Evolutionary conservation across 2,329 filamentous ascomycete genomes (phyloP), one percentile per base, ranked within the genome.

Genomic region (Ascochyta koolunga): DNA sequence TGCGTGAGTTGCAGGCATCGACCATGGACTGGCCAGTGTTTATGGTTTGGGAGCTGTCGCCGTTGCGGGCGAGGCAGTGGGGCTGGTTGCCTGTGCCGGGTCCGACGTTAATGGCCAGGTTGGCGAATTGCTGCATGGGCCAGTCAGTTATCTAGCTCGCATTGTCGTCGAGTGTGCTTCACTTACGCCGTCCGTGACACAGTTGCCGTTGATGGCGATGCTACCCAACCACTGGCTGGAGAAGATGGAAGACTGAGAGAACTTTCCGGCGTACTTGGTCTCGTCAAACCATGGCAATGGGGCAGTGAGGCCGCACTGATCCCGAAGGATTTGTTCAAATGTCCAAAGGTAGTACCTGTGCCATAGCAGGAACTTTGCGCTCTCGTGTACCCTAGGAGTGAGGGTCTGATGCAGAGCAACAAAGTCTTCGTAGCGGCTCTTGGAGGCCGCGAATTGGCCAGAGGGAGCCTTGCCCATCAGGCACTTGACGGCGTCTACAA

Each of bases 271-370:
- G 50, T 68, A 72, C 43, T 54, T 62, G n/a, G 66, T 66, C 66
- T 74, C 58, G 67, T 75, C 70, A 58, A 69, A 75, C 70, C 71
- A 75, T 2, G 77, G 77, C 46, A 77, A 54, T 39, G 64, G 54
- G 33, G 68, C 70, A n/a, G 57, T 69, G 56, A 76, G 77, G 41
- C 76, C 76, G 53, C 78, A 80, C 53, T 78, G 76, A 11, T 67
- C 54, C 33, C 69, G 74, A 10, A 80, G 65, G 5, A 76, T 63
- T 16, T 73, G 60, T 59, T 80, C 78, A 53, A 77, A 79, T 3
- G 67, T 62, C 67, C 78, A 75, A 25, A 71, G 60, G 61, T 67
- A 75, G 64, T 77, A 77, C 24, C 78, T 70, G 66, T 79, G 77
- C 77, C 77, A 79, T 18, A 77, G 61, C 35, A 78, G 60, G 68